Conservation (phyloP, 2,329 filamentous ascomycete genomes). For the Emmonsiellopsis sp. region DNA sequence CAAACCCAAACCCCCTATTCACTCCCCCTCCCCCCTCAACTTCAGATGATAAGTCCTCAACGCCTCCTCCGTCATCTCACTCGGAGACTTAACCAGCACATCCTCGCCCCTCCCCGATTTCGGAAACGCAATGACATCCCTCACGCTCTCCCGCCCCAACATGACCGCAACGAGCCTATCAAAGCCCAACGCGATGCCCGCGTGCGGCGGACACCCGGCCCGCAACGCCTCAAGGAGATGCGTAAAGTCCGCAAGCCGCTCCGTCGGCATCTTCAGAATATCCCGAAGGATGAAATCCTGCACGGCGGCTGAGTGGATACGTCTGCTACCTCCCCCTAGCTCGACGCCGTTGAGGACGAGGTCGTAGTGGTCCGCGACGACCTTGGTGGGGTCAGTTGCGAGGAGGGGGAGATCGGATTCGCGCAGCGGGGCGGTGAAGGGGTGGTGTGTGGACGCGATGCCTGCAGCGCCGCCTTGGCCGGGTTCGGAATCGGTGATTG, state of each 20-base stretch:
- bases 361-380: conserved; percentile 83
- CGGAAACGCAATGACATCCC: conserved; percentile 94
- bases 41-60: conserved; percentile 51
- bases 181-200: conserved; percentile 86
- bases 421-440: conserved; percentile 80
- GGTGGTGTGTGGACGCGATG: conserved; percentile 83
- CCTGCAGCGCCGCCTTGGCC: conserved; percentile 76
- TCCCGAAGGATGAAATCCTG: conserved; percentile 80
- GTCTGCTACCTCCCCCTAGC: conserved; percentile 81
- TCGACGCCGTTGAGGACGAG: conserved; percentile 93
- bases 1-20: too few relatives aligned
- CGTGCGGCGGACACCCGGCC: conserved; percentile 87
- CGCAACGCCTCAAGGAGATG: conserved; percentile 75
- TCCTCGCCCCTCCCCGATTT: conserved; percentile 90
- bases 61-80: conserved; percentile 52
- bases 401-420: conserved; percentile 65
- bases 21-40: conserved; percentile 16
- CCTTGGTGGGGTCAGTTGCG: conserved; percentile 59
- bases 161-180: conserved; percentile 77
- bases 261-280: conserved; percentile 66
- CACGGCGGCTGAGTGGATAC: conserved; percentile 76
- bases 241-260: conserved; percentile 67
- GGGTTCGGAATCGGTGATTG: conserved; percentile 52
- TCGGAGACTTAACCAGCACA: conserved; percentile 68
- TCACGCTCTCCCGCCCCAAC: conserved; percentile 64